Base-by-base conservation (phyloP, 75 land plant species). In the Sequoia sempervirens region DNA sequence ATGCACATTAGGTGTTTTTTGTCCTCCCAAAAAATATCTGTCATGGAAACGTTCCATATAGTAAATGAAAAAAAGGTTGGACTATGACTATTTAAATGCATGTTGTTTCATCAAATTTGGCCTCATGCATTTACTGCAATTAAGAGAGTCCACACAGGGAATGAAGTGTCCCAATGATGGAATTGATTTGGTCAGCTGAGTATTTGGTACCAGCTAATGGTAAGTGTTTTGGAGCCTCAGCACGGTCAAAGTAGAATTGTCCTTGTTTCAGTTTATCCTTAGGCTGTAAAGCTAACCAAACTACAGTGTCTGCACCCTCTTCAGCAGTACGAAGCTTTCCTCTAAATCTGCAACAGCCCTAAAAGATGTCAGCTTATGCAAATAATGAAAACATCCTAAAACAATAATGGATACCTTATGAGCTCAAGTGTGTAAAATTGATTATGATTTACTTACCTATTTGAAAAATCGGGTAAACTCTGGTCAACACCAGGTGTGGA, bases 241-340 rank as follows among this genome's bases (percentile, higher is more conserved):
- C 88, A 74, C 98, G 90, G 83, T 95, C 98, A 84, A 97, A 97
- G 83, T 95, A 97, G 73, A 97, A 95, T 26, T 86, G 87, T 46
- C 99, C 98, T 8, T 90, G 87, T 45, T 83, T 73, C 66, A 97
- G 84, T 37, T 91, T 91, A 28, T 92, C 92, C 81, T 93, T 94
- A 2, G 98, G 95, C 88, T 95, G 98, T 70, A 93, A 79, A 53
- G 95, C 92, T 36, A 95, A 80, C 99, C 99, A 97, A 4, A 93
- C 84, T 5, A 95, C 82, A 13, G 96, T 97, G 81, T 97, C 99
- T 40, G 99, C 99, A n/a, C 98, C 99, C 88, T 97, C 92, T 18
- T 92, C 92, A 6, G 85, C 82, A 17, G 92, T 89, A 79, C 98
- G 88, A 2, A 95, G 90, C 56, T 92, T 92, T 66, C 92, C 90